Base-by-base conservation (phyloP, 805 yeast genomes). In the Pichia membranifaciens region DNA sequence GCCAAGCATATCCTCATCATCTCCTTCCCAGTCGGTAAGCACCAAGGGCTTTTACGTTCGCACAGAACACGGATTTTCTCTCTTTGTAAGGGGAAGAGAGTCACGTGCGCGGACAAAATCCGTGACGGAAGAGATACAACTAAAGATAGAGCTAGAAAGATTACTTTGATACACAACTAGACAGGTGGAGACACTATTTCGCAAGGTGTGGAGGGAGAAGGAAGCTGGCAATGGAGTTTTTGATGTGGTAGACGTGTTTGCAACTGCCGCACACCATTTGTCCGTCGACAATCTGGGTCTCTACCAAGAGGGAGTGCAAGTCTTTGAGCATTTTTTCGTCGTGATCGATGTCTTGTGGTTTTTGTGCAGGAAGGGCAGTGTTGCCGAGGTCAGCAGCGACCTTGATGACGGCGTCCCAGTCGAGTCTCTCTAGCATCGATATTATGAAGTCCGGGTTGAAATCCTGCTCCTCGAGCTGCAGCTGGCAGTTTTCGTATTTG, bases 201-300 rank as follows among this genome's bases (percentile, higher is more conserved):
- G 90, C 95, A 56, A 93, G 72, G 62, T 93, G 98, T 6, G 98
- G 98, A 29, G 99, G 98, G 32, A 93, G 75, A 46, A 93, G 69
- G 67, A 93, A 84, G 72, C 91, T 91, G 32, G 99, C 96, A 57
- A 93, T 89, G 44, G 93, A 81, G 71, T 88, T 90, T 67, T 90
- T 91, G 69, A 93, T 85, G 69, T 84, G 79, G 67, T 90, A 93
- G 7, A 85, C 72, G 65, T 91, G 97, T 1, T 79, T 82, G 64
- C 99, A 93, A 67, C 83, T 83, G 20, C 75, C 72, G 64, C 99
- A 93, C 12, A 72, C 72, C 98, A 93, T 88, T 58, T 82, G 81
- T 2, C 99, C 99, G 57, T 90, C 91, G 9, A 74, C 62, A 45
- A 93, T 87, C 52, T 82, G 88, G 0, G 97, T 91, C 62, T 91